These are phyloP conservation scores for Entomortierella beljakovae DNA, from an alignment of 192 early-diverging fungal genomes.

Conservation along the genomic window DNA sequence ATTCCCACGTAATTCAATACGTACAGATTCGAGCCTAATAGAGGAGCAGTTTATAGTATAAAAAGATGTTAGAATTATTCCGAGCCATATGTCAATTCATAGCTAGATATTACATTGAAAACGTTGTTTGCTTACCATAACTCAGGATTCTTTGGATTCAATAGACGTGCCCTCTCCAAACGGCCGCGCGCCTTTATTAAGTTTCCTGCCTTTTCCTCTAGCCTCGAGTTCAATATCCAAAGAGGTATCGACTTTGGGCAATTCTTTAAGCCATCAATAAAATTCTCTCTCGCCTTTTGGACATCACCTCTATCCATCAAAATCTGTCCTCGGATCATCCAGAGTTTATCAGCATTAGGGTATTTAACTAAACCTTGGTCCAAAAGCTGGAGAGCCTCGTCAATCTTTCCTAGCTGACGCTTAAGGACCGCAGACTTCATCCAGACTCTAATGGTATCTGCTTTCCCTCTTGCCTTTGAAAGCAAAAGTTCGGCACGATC, in stretches of 20 bases:
- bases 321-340: constrained; percentile 94
- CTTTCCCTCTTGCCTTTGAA: constrained; percentile 76
- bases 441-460: constrained; percentile 90
- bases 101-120: too few relatives aligned
- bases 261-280: constrained; percentile 76
- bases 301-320: constrained; percentile 70
- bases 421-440: constrained; percentile 94
- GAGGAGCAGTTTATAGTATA: not conserved
- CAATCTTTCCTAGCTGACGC: constrained; percentile 74
- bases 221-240: constrained; percentile 83
- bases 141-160: constrained; percentile 82
- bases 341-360: constrained; percentile 86
- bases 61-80: too few relatives aligned
- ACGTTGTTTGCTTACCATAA: constrained; percentile 92
- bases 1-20: constrained; percentile 81
- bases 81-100: too few relatives aligned
- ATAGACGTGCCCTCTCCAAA: constrained; percentile 86
- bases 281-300: constrained; percentile 76
- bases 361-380: constrained; percentile 75
- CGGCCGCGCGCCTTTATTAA: constrained; percentile 82
- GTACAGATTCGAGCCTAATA: constrained; percentile 73
- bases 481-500: constrained; percentile 82
- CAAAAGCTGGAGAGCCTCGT: constrained; percentile 75
- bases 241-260: constrained; percentile 81
- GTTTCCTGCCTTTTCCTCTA: constrained; percentile 79